Conservation (phyloP, 129 eudicot species). For the Scalesia atractyloides region DNA sequence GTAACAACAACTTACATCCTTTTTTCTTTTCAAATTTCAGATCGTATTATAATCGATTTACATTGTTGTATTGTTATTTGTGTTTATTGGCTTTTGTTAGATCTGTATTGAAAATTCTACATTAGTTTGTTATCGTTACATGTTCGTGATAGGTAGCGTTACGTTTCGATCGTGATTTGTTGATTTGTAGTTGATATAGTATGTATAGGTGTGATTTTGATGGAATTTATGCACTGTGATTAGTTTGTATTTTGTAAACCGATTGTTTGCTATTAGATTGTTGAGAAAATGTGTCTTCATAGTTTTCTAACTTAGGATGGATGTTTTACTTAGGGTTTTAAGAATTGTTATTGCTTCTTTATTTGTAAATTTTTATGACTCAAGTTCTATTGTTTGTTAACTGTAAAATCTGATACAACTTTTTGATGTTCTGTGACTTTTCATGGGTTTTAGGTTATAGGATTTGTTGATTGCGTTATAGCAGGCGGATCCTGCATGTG, state of each 20-base stretch:
- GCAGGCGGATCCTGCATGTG: slow-evolving; percentile 8
- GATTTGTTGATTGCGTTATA: slow-evolving; percentile 15
- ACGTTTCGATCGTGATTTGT: slow-evolving; percentile 22
- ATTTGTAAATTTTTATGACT: neutral
- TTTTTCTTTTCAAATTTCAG: slow-evolving; percentile 9
- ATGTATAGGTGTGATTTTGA: slow-evolving; percentile 7
- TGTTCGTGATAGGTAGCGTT: neutral
- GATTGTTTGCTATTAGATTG: slow-evolving; percentile 8
- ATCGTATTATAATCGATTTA: slow-evolving; percentile 1
- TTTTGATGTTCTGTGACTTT: neutral
- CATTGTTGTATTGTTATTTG: neutral
- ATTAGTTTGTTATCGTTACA: slow-evolving; percentile 1
- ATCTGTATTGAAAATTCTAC: slow-evolving; percentile 22
- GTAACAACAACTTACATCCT: too few species aligned
- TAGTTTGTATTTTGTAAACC: neutral
- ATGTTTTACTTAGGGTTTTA: slow-evolving; percentile 16
- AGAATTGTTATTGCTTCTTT: neutral
- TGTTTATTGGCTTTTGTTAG: slow-evolving; percentile 15
- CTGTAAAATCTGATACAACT: neutral
- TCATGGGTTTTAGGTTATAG: slow-evolving; percentile 9
- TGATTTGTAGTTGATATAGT: slow-evolving; percentile 17
- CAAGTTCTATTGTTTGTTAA: neutral
- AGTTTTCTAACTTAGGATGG: neutral
- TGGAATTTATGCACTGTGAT: slow-evolving; percentile 1
- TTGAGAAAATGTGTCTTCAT: neutral